Evolutionary conservation across 2,329 filamentous ascomycete genomes (phyloP).

Genomic region (Fusarium robinianum): DNA sequence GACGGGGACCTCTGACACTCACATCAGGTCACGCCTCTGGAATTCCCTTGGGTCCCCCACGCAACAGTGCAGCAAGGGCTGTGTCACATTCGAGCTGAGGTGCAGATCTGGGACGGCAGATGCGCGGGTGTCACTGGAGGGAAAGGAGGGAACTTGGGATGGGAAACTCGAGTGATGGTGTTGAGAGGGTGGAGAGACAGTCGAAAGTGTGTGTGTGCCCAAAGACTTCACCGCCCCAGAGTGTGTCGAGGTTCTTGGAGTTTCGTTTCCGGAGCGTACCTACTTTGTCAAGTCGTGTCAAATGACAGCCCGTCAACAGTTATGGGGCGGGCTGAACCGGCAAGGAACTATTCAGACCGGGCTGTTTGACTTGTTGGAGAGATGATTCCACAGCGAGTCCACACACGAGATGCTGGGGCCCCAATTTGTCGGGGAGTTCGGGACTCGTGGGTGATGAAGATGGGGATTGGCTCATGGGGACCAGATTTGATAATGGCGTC

Average conservation of each 20-base stretch:
- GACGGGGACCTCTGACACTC: slow-evolving; percentile 24
- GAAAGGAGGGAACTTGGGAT: slow-evolving; percentile 7
- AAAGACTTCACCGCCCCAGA: too few relatives aligned
- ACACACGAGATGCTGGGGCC: slow-evolving; percentile 17
- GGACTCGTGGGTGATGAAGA: slow-evolving; percentile 8
- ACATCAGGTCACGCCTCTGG: slow-evolving; percentile 10
- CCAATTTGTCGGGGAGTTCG: slow-evolving; percentile 35
- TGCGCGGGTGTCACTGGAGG: slow-evolving; percentile 17
- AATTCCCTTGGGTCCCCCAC: slow-evolving; percentile 24
- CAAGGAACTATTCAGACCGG: slow-evolving; percentile 24
- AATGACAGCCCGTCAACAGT: too few relatives aligned
- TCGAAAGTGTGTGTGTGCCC: slow-evolving; percentile 5
- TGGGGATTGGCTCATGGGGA: slow-evolving; percentile 20
- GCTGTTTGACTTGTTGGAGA: slow-evolving; percentile 30
- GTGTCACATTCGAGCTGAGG: slow-evolving; percentile 20
- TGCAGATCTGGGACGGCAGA: slow-evolving; percentile 34
- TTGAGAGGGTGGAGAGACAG: slow-evolving; percentile 6
- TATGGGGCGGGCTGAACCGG: slow-evolving; percentile 19
- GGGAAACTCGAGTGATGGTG: too few relatives aligned
- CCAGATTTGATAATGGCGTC: slow-evolving; percentile 19
- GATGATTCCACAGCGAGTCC: slow-evolving; percentile 2
- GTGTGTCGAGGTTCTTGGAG: too few relatives aligned
- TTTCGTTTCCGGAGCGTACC: too few relatives aligned
- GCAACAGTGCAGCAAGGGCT: slow-evolving; percentile 19
- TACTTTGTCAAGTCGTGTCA: too few relatives aligned